Conservation (phyloP, 2,329 filamentous ascomycete species). For the Taxawa tesnikishii region DNA sequence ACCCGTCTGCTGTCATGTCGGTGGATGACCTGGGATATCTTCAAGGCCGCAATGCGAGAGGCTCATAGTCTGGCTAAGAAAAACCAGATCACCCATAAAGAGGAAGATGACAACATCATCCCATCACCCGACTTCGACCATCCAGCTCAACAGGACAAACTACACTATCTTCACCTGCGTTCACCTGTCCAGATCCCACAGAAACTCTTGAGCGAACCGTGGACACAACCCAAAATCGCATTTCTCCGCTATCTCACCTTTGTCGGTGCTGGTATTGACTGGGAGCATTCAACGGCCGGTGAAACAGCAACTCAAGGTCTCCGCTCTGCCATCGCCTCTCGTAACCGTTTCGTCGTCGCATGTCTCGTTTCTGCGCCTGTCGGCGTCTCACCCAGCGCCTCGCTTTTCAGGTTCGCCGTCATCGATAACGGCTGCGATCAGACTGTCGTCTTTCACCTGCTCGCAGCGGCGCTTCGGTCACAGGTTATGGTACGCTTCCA, state of each 20-base stretch:
- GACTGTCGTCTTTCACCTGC: slow-evolving; percentile 14
- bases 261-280: slow-evolving; percentile 6
- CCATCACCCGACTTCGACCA: slow-evolving; percentile 5
- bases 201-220: slow-evolving; percentile 13
- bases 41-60: slow-evolving; percentile 9
- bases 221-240: slow-evolving; percentile 12
- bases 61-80: slow-evolving; percentile 1
- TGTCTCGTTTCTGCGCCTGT: slow-evolving; percentile 11
- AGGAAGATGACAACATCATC: too few relatives aligned
- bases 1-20: slow-evolving; percentile 18
- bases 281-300: slow-evolving; percentile 6
- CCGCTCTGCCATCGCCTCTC: slow-evolving; percentile 13
- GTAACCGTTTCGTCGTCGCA: slow-evolving; percentile 11
- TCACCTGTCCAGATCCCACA: slow-evolving; percentile 4
- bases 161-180: slow-evolving; percentile 10
- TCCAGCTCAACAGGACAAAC: slow-evolving; percentile 10
- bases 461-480: slow-evolving; percentile 7
- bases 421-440: slow-evolving; percentile 19
- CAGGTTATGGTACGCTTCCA: slow-evolving; percentile 4
- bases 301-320: slow-evolving; percentile 18
- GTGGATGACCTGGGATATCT: slow-evolving; percentile 22
- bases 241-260: slow-evolving; percentile 10
- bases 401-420: slow-evolving; percentile 17
- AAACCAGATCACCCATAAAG: background rate
- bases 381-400: slow-evolving; percentile 12